Evolutionary conservation across 2,329 filamentous ascomycete genomes (phyloP).

Genomic region (Talaromyces sp.): DNA sequence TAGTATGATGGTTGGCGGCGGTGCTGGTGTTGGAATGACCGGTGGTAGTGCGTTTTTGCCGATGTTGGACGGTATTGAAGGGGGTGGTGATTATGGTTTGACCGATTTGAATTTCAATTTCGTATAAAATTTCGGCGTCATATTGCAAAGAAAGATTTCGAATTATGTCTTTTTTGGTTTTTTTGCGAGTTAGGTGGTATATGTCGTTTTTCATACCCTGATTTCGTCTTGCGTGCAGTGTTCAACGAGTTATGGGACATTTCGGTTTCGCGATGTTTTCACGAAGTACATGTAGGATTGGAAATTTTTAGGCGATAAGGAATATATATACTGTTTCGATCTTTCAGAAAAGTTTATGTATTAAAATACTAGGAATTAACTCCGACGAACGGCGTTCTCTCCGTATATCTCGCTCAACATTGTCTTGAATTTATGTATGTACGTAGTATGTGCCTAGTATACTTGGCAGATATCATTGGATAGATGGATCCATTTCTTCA

Average conservation of each 20-base stretch:
- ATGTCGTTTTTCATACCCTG: not conserved
- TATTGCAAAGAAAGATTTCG: not conserved
- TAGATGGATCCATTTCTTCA: not conserved
- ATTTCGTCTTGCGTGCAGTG: not conserved
- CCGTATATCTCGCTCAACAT: not conserved
- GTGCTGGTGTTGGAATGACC: not conserved
- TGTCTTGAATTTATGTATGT: not conserved
- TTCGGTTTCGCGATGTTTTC: not conserved
- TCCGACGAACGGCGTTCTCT: not conserved
- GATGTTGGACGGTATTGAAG: constrained; percentile 16
- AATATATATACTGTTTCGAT: not conserved
- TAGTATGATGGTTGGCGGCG: not conserved
- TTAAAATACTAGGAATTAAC: not conserved
- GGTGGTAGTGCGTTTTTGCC: constrained; percentile 15
- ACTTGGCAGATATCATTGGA: not conserved
- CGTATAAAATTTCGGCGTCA: constrained; percentile 3
- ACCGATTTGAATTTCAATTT: constrained; percentile 19
- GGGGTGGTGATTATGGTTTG: constrained; percentile 15
- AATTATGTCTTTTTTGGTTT: not conserved
- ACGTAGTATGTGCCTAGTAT: not conserved
- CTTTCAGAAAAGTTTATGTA: not conserved
- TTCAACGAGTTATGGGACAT: not conserved
- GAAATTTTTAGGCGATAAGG: no score
- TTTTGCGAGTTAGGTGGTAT: not conserved
- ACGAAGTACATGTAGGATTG: not conserved